phyloP scores from a whole-genome alignment of 768 basidiomycete genomes.

The Neoboletus magnificus region DNA sequence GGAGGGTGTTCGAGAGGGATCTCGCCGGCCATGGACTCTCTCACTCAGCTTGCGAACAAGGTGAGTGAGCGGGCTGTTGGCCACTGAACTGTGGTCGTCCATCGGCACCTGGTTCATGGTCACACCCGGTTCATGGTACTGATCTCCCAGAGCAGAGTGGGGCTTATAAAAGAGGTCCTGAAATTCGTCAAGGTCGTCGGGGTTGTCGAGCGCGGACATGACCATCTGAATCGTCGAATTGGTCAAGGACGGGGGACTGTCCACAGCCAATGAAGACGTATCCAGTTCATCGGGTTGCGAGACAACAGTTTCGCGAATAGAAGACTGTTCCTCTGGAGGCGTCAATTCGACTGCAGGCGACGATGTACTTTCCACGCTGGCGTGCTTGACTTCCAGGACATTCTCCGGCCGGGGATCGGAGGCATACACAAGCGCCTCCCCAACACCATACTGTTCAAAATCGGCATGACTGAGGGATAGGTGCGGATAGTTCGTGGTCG shows the following conservation, averaged over 20 bases:
- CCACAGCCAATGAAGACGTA: slow-evolving; percentile 2
- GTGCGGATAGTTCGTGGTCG: slow-evolving; percentile 9
- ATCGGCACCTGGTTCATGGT: slow-evolving; percentile 24
- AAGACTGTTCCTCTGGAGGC: neutral
- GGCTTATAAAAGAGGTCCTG: slow-evolving; percentile 72
- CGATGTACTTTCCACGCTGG: neutral
- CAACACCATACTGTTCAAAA: slow-evolving; percentile 55
- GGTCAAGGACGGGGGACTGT: slow-evolving; percentile 26
- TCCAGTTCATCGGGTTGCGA: slow-evolving; percentile 39
- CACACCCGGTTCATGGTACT: neutral
- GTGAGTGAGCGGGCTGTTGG: slow-evolving; percentile 36
- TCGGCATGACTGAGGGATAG: slow-evolving; percentile 27
- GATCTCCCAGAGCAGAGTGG: neutral
- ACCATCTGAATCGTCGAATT: slow-evolving; percentile 37
- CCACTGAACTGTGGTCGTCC: slow-evolving; percentile 30
- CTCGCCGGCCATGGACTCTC: slow-evolving; percentile 31
- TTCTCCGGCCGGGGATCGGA: slow-evolving; percentile 13
- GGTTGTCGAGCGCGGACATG: slow-evolving; percentile 49
- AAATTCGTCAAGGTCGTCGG: slow-evolving; percentile 71
- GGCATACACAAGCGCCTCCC: slow-evolving; percentile 57
- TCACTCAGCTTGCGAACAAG: slow-evolving; percentile 42
- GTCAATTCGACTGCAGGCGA: neutral
- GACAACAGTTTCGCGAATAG: neutral
- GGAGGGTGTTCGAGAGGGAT: slow-evolving; percentile 9
- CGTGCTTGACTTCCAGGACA: neutral